Conservation (phyloP, 2,329 filamentous ascomycete genomes). For the Microsporum ferrugineum region DNA sequence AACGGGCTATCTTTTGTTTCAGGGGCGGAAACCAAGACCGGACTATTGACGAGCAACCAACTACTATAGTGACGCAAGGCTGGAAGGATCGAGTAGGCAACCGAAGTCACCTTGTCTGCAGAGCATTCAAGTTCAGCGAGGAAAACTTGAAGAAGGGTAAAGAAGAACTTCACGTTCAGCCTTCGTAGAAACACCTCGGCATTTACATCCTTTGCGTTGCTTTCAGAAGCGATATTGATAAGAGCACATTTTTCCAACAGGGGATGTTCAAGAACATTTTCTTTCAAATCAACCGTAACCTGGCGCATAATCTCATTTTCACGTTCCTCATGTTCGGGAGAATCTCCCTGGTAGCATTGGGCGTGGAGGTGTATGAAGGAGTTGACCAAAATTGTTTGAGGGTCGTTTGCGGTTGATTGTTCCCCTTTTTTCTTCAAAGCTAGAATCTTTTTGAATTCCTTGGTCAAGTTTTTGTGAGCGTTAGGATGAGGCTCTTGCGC, state of each 20-base stretch:
- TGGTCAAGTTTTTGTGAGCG: constrained; percentile 63
- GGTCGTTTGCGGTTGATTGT: constrained; percentile 23
- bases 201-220: constrained; percentile 46
- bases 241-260: constrained; percentile 68
- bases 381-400: constrained; percentile 53
- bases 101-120: constrained; percentile 44
- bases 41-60: constrained; percentile 50
- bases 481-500: constrained; percentile 63
- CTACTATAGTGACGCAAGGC: constrained; percentile 56
- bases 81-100: constrained; percentile 52
- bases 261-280: constrained; percentile 47
- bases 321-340: constrained; percentile 64
- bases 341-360: constrained; percentile 67
- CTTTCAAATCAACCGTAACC: constrained; percentile 60
- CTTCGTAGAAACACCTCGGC: constrained; percentile 52
- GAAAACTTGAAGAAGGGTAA: constrained; percentile 58
- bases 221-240: constrained; percentile 76
- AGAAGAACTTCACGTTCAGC: constrained; percentile 68
- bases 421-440: constrained; percentile 46
- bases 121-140: constrained; percentile 55
- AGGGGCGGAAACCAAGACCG: constrained; percentile 38
- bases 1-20: constrained; percentile 43
- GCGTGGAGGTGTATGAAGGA: constrained; percentile 85
- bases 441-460: constrained; percentile 61
- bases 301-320: constrained; percentile 77